Evolutionary conservation across 805 yeast genomes (phyloP).

Genomic region (Saturnispora gosingensis): DNA sequence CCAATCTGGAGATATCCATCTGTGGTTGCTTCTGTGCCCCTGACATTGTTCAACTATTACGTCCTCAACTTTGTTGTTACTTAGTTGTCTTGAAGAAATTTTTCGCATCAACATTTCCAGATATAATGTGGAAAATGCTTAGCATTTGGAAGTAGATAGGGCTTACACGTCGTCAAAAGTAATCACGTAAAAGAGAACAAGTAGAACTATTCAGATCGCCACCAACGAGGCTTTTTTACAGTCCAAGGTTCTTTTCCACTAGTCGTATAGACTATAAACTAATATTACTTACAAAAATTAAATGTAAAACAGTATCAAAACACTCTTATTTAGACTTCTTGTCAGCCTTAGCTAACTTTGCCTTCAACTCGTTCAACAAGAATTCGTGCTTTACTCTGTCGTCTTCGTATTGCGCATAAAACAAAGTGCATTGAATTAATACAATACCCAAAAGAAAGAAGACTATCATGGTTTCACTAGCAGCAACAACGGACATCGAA

Average conservation of each 20-base stretch:
- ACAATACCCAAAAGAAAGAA: slow-evolving; percentile 69
- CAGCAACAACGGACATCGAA: slow-evolving; percentile 87
- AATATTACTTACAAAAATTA: neutral
- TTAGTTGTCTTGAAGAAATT: neutral
- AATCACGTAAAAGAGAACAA: too few species aligned
- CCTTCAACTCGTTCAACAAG: slow-evolving; percentile 19
- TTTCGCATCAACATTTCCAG: neutral
- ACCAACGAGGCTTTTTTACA: too few species aligned
- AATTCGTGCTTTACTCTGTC: slow-evolving; percentile 19
- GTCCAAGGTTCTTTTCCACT: too few species aligned
- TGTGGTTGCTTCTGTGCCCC: slow-evolving; percentile 27
- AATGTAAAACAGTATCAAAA: neutral
- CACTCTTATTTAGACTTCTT: neutral
- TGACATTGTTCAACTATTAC: neutral
- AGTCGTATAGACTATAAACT: neutral
- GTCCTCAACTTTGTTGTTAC: neutral
- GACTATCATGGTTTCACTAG: slow-evolving; percentile 70
- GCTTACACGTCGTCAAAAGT: neutral
- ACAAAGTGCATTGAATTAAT: slow-evolving; percentile 78
- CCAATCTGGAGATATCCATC: slow-evolving; percentile 85
- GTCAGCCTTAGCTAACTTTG: slow-evolving; percentile 14
- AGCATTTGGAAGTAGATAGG: neutral
- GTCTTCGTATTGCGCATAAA: slow-evolving; percentile 50
- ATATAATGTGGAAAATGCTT: neutral
- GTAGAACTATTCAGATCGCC: too few species aligned